These are phyloP conservation scores for Olyra latifolia DNA, from an alignment of 176 grass and related monocot species.

Conservation along the genomic window DNA sequence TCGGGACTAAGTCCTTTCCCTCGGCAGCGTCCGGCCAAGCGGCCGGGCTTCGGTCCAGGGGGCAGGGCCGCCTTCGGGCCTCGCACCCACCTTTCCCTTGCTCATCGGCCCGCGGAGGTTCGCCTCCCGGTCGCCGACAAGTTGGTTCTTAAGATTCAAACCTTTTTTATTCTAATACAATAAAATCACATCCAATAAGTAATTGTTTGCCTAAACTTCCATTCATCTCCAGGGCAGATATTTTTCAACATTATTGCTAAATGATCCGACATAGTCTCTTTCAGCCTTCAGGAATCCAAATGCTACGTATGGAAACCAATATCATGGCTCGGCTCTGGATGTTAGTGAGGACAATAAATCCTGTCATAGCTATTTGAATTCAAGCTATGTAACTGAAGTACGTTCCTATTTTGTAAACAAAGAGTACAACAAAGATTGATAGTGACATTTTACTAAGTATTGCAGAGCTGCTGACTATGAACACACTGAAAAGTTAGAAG, in stretches of 20 bases:
- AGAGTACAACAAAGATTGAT: slow-evolving; percentile 36
- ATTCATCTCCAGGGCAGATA: slow-evolving; percentile 69
- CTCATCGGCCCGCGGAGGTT: no score
- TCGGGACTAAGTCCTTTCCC: no score
- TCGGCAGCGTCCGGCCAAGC: no score
- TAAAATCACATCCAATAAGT: slow-evolving; percentile 1
- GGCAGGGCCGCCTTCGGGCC: no score
- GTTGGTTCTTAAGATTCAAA: no score
- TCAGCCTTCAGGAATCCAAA: slow-evolving; percentile 44
- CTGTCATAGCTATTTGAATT: slow-evolving; percentile 53
- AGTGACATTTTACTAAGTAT: slow-evolving; percentile 24
- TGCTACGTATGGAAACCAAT: slow-evolving; percentile 33
- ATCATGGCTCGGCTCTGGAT: slow-evolving; percentile 33
- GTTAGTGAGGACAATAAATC: slow-evolving; percentile 53
- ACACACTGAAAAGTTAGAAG: no score
- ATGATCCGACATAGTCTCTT: slow-evolving; percentile 49
- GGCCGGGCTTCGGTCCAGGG: no score
- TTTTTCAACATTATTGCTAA: slow-evolving; percentile 54
- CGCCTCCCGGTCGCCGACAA: no score
- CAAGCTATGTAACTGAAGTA: slow-evolving; percentile 70
- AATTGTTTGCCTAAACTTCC: slow-evolving; percentile 22
- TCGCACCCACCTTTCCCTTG: no score
- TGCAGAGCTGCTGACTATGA: no score
- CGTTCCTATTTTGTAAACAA: slow-evolving; percentile 55
- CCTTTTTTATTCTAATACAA: not conserved